These are phyloP conservation scores for Jackrogersella multiformis DNA, from an alignment of 495 filamentous ascomycete genomes.

Conservation along the genomic window DNA sequence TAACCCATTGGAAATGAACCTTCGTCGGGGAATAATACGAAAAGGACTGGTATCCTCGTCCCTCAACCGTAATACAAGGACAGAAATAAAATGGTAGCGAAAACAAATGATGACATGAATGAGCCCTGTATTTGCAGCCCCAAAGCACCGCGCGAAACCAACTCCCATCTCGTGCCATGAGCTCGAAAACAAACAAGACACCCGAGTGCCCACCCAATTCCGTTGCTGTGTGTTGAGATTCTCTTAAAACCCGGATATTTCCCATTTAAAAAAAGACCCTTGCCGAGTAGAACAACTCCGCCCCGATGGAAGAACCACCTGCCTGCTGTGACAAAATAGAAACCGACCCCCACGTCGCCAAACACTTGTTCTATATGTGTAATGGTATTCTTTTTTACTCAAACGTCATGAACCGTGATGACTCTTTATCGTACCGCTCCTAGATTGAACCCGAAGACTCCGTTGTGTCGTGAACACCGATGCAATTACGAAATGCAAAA, in stretches of 20 bases:
- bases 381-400: slow-evolving; percentile 48
- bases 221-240: slow-evolving; percentile 47
- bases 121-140: slow-evolving; percentile 51
- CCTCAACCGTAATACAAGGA: slow-evolving; percentile 40
- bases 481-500: slow-evolving; percentile 52
- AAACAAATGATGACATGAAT: slow-evolving; percentile 42
- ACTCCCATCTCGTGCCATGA: slow-evolving; percentile 49
- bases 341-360: slow-evolving; percentile 46
- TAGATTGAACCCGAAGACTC: slow-evolving; percentile 49
- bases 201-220: slow-evolving; percentile 43
- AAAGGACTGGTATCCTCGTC: slow-evolving; percentile 38
- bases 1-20: slow-evolving; percentile 32
- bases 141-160: slow-evolving; percentile 43
- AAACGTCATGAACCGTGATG: slow-evolving; percentile 49
- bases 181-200: slow-evolving; percentile 43
- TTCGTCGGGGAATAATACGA: slow-evolving; percentile 40
- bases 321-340: slow-evolving; percentile 46
- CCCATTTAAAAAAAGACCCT: slow-evolving; percentile 43
- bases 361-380: slow-evolving; percentile 50
- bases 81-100: slow-evolving; percentile 23
- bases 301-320: slow-evolving; percentile 45
- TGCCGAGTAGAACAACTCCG: slow-evolving; percentile 47
- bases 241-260: slow-evolving; percentile 45
- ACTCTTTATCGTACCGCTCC: slow-evolving; percentile 51
- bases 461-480: slow-evolving; percentile 51